Percentiles rank a stretch among this genome's conserved stretches.
These are phyloP conservation scores for Clonostachys solani DNA, from an alignment of 2,329 filamentous ascomycete genomes.

Conservation along the genomic window DNA sequence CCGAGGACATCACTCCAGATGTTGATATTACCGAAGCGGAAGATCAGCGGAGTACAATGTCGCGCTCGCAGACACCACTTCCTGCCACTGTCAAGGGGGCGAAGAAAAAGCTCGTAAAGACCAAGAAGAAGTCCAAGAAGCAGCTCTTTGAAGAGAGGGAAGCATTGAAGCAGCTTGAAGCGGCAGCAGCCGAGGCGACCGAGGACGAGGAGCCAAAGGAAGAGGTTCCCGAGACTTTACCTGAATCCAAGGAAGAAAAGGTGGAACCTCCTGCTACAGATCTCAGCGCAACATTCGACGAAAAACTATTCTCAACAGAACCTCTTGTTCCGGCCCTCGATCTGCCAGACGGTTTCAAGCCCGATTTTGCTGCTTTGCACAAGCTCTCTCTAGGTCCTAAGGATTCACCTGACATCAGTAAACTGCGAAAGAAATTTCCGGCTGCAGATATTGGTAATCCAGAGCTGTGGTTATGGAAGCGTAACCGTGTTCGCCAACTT, in stretches of 20 bases:
- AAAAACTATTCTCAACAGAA: slow-evolving; percentile 43
- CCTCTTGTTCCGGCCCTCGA: slow-evolving; percentile 37
- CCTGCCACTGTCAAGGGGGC: slow-evolving; percentile 36
- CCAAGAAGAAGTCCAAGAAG: slow-evolving; percentile 77
- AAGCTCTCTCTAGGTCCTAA: slow-evolving; percentile 33
- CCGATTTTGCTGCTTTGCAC: slow-evolving; percentile 40
- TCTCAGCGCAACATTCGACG: slow-evolving; percentile 45
- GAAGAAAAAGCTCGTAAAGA: slow-evolving; percentile 51
- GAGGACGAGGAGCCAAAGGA: slow-evolving; percentile 35
- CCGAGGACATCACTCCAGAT: slow-evolving; percentile 46
- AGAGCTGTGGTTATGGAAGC: slow-evolving; percentile 53
- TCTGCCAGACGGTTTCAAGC: slow-evolving; percentile 36
- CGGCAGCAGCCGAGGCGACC: slow-evolving; percentile 23
- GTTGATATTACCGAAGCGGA: slow-evolving; percentile 41
- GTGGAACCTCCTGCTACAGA: slow-evolving; percentile 24
- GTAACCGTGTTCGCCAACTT: slow-evolving; percentile 50
- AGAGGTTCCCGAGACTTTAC: slow-evolving; percentile 14
- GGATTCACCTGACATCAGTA: slow-evolving; percentile 44
- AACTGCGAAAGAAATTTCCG: slow-evolving; percentile 42
- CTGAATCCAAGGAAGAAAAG: slow-evolving; percentile 16
- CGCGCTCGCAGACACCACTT: slow-evolving; percentile 41
- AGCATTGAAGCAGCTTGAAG: slow-evolving; percentile 52
- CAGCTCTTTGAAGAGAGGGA: slow-evolving; percentile 67
- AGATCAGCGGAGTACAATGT: slow-evolving; percentile 31
- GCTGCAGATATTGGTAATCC: slow-evolving; percentile 40